Percentiles rank a stretch among this genome's conserved stretches.
Conservation (phyloP, 805 yeast species). For the Yueomyces sinensis region DNA sequence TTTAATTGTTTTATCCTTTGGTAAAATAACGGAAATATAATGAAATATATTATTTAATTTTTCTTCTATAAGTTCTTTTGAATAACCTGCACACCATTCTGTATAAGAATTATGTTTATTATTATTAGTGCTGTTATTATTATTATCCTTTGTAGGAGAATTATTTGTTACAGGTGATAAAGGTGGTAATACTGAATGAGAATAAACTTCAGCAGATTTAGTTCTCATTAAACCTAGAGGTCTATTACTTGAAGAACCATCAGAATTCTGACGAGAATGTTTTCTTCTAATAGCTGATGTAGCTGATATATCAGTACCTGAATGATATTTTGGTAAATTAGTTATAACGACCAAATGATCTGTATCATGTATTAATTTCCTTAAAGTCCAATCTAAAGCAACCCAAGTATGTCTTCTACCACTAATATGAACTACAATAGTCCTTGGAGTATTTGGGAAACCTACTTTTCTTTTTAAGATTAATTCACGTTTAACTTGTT, state of each 20-base stretch:
- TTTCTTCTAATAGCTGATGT: background rate
- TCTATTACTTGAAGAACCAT: background rate
- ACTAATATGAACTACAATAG: slow-evolving; percentile 48
- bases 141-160: background rate
- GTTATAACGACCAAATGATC: slow-evolving; percentile 56
- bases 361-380: slow-evolving; percentile 42
- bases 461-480: slow-evolving; percentile 13
- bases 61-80: slow-evolving; percentile 10
- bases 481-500: slow-evolving; percentile 12
- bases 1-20: slow-evolving; percentile 12
- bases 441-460: slow-evolving; percentile 26
- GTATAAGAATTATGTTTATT: slow-evolving; percentile 1
- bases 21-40: slow-evolving; percentile 11
- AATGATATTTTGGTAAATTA: slow-evolving; percentile 13
- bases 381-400: slow-evolving; percentile 57
- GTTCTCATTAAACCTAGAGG: background rate
- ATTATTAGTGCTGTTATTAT: too few species aligned
- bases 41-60: slow-evolving; percentile 13
- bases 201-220: background rate
- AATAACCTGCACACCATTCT: slow-evolving; percentile 23
- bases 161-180: background rate
- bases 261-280: background rate
- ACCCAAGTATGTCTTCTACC: slow-evolving; percentile 78
- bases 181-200: background rate
- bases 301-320: background rate